Conservation (phyloP, 805 yeast genomes). For the Alloascoidea africana region DNA sequence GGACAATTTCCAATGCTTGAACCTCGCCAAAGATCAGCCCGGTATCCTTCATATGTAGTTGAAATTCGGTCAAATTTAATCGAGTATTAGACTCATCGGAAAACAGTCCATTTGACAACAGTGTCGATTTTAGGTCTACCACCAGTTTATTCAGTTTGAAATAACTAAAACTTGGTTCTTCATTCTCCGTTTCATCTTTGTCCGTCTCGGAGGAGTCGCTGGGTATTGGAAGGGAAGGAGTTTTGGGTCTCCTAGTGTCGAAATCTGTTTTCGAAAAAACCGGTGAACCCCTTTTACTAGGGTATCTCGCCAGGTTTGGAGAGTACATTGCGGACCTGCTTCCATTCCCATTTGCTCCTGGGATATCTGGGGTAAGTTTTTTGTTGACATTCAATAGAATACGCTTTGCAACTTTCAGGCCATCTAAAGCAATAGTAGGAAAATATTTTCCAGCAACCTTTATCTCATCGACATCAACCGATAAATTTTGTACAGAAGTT, state of each 20-base stretch:
- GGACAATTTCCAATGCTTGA: not conserved
- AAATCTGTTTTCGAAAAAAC: too few relatives aligned
- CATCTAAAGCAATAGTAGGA: not conserved
- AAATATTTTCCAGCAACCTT: not conserved
- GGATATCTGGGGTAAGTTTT: too few relatives aligned
- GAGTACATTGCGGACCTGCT: too few relatives aligned
- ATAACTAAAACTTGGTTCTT: too few relatives aligned
- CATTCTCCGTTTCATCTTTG: not conserved
- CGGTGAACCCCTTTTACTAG: too few relatives aligned
- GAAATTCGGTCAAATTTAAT: not conserved
- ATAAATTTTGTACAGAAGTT: constrained; percentile 14
- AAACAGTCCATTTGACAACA: too few relatives aligned
- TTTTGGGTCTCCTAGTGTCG: too few relatives aligned
- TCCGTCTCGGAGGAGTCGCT: not conserved
- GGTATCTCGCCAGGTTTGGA: too few relatives aligned
- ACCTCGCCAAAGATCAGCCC: not conserved
- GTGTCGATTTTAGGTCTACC: too few relatives aligned
- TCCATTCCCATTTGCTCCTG: too few relatives aligned
- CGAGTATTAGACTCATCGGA: not conserved
- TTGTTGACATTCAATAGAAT: too few relatives aligned
- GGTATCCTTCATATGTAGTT: not conserved
- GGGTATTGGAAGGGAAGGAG: not conserved
- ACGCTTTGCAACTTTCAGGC: not conserved
- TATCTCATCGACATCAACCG: constrained; percentile 6
- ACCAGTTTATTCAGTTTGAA: too few relatives aligned